Evolutionary conservation across 2,329 filamentous ascomycete species (phyloP).

Genomic region (Ophiostoma ulmi): DNA sequence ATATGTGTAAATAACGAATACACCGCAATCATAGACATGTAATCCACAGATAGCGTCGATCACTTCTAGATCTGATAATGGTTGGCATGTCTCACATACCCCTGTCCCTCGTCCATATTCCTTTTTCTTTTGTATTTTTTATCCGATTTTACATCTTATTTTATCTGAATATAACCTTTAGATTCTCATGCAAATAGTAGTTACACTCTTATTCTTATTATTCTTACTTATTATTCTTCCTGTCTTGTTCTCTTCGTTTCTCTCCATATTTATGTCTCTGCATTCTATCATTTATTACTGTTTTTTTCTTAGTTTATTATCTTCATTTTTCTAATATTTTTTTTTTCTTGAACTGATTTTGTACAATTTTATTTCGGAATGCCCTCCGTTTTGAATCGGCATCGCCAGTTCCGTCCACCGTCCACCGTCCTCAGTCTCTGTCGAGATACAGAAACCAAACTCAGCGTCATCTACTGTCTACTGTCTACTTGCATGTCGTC

Average conservation of each 20-base stretch:
- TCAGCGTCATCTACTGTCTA: neutral
- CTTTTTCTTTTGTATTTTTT: neutral
- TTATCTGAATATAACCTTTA: neutral
- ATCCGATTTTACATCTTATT: neutral
- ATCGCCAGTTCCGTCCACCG: no score
- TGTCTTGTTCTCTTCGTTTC: neutral
- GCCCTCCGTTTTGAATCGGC: neutral
- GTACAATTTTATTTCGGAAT: neutral
- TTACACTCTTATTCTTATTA: neutral
- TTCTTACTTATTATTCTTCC: neutral
- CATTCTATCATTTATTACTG: neutral
- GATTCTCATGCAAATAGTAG: neutral
- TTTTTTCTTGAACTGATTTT: neutral
- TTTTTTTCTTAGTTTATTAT: neutral
- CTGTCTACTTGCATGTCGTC: neutral
- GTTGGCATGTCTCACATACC: slow-evolving; percentile 6
- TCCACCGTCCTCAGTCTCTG: neutral
- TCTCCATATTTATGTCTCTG: slow-evolving; percentile 5
- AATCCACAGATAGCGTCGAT: neutral
- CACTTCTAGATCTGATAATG: neutral
- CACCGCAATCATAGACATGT: neutral
- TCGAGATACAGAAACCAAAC: neutral
- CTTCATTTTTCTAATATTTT: neutral
- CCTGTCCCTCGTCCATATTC: neutral
- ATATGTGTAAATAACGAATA: neutral